A percentile compares a stretch with the other conserved stretches of the same genome.
Conservation (phyloP, 441 rosid species). For the Croton laevigatus region DNA sequence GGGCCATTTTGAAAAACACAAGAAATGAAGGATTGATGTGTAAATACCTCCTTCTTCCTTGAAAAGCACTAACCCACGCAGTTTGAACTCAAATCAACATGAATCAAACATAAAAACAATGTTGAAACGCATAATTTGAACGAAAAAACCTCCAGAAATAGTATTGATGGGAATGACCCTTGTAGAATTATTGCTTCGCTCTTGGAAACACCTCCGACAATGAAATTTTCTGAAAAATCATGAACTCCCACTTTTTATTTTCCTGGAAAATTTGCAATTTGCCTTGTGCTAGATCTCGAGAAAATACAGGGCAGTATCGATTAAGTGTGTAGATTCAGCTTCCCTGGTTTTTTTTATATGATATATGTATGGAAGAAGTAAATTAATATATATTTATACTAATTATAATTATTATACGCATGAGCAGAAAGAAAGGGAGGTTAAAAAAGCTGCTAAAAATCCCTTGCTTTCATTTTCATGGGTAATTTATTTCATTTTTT, state of each 20-base stretch:
- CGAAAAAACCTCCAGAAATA: neutral
- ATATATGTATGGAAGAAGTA: neutral
- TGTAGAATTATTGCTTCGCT: neutral
- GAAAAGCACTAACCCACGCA: too few species aligned
- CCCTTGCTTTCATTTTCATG: neutral
- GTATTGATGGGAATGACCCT: constrained; percentile 2
- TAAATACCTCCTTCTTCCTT: too few species aligned
- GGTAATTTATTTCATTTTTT: neutral
- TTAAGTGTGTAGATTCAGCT: constrained; percentile 2
- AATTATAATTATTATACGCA: neutral
- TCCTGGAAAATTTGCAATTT: constrained; percentile 14
- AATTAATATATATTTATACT: neutral
- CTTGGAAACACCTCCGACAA: constrained; percentile 21
- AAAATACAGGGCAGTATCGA: neutral
- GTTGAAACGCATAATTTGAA: too few species aligned
- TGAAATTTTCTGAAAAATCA: constrained; percentile 22
- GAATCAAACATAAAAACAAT: too few species aligned
- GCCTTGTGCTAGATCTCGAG: constrained; percentile 24
- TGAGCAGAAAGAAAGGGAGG: constrained; percentile 4
- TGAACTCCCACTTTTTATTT: constrained; percentile 25
- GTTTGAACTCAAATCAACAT: too few species aligned
- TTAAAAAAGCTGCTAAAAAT: neutral
- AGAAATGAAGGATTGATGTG: too few species aligned
- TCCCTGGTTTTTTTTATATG: constrained; percentile 14
- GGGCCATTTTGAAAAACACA: too few species aligned